Conservation (phyloP, 2,329 filamentous ascomycete genomes). For the Fusarium sterilihyphosum region DNA sequence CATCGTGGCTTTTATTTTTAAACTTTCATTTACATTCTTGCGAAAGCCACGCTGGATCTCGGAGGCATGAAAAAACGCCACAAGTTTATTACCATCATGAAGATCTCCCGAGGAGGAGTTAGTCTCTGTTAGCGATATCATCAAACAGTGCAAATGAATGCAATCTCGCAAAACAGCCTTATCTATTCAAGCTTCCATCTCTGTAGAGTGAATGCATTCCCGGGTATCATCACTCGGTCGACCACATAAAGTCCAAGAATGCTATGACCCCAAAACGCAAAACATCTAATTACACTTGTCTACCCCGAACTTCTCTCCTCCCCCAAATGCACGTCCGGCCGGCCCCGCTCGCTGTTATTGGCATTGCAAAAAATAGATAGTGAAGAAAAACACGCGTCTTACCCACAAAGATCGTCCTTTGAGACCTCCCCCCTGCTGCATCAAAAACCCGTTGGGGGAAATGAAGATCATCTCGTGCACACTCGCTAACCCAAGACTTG, state of each 20-base stretch:
- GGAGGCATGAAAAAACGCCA: slow-evolving; percentile 7
- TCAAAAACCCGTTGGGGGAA: slow-evolving; percentile 33
- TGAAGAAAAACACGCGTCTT: slow-evolving; percentile 33
- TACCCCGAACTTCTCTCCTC: background rate
- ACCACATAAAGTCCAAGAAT: slow-evolving; percentile 12
- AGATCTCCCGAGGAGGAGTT: slow-evolving; percentile 21
- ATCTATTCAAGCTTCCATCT: background rate
- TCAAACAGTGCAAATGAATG: slow-evolving; percentile 21
- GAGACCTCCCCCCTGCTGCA: slow-evolving; percentile 8
- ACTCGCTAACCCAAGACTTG: background rate
- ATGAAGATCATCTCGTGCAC: slow-evolving; percentile 41
- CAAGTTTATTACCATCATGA: slow-evolving; percentile 22
- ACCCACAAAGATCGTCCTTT: slow-evolving; percentile 26
- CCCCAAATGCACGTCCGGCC: slow-evolving; percentile 11
- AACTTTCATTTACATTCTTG: slow-evolving; percentile 34
- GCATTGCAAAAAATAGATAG: slow-evolving; percentile 7
- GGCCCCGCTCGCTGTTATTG: slow-evolving; percentile 12
- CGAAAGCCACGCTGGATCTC: slow-evolving; percentile 22
- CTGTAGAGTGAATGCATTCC: slow-evolving; percentile 1
- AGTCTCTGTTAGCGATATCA: slow-evolving; percentile 16
- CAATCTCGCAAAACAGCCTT: slow-evolving; percentile 11
- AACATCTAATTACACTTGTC: slow-evolving; percentile 7
- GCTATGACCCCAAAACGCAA: slow-evolving; percentile 11
- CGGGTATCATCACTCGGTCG: slow-evolving; percentile 3
- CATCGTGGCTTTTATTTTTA: slow-evolving; percentile 23